Evolutionary conservation across 2,329 filamentous ascomycete species (phyloP).

Genomic region (Pseudogymnoascus sp.): DNA sequence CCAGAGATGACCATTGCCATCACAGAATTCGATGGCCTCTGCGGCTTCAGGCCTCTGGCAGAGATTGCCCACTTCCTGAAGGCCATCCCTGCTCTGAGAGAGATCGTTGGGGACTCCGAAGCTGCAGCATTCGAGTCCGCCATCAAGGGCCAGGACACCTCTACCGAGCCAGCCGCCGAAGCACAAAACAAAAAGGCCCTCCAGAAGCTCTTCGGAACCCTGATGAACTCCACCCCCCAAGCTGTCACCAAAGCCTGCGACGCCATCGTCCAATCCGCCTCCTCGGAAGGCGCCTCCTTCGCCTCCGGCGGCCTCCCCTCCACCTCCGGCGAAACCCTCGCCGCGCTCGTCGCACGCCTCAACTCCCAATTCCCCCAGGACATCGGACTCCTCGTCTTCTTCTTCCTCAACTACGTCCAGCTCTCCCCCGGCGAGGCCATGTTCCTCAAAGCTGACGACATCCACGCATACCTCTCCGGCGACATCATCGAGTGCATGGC

Average conservation of each 20-base stretch:
- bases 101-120: constrained; percentile 57
- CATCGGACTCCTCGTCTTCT: constrained; percentile 88
- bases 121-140: constrained; percentile 47
- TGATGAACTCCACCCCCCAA: constrained; percentile 71
- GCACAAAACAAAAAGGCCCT: constrained; percentile 69
- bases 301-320: constrained; percentile 63
- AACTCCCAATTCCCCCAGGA: constrained; percentile 81
- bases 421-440: constrained; percentile 85
- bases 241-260: constrained; percentile 57
- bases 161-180: constrained; percentile 31
- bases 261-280: constrained; percentile 62
- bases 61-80: constrained; percentile 76
- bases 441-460: constrained; percentile 93
- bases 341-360: constrained; percentile 68
- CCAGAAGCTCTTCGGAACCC: constrained; percentile 62
- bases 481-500: constrained; percentile 99
- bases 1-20: constrained; percentile 99
- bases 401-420: constrained; percentile 94
- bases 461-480: constrained; percentile 87
- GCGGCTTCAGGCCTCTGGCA: constrained; percentile 80
- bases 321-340: constrained; percentile 60
- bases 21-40: constrained; percentile 91
- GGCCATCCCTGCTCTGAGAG: constrained; percentile 53
- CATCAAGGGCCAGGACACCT: constrained; percentile 47
- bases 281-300: constrained; percentile 62